Conservation (phyloP, 2,329 filamentous ascomycete species). For the Cercospora berteroae region DNA sequence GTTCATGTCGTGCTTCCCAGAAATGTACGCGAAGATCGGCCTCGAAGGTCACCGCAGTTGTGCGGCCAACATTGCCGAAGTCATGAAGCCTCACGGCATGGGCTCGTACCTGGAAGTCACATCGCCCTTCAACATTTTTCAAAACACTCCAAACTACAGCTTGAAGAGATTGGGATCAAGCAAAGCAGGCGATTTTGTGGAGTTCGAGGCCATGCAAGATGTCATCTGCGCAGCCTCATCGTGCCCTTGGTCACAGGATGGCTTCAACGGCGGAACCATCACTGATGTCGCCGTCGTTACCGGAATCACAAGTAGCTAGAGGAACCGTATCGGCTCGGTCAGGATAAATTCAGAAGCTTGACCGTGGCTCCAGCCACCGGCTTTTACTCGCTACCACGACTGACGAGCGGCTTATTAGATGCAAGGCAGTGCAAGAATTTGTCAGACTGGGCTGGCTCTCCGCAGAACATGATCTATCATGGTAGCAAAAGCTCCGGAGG, state of each 20-base stretch:
- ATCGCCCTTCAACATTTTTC: slow-evolving; percentile 39
- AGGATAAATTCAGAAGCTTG: not conserved
- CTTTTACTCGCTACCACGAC: not conserved
- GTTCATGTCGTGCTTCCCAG: slow-evolving; percentile 42
- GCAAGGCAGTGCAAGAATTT: not conserved
- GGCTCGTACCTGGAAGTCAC: slow-evolving; percentile 36
- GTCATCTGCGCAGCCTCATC: slow-evolving; percentile 39
- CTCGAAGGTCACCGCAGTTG: slow-evolving; percentile 39
- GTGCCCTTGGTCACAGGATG: slow-evolving; percentile 42
- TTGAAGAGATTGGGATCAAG: slow-evolving; percentile 41
- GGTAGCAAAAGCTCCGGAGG: not conserved
- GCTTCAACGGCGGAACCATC: slow-evolving; percentile 42
- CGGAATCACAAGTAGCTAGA: slow-evolving; percentile 17
- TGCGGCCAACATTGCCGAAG: slow-evolving; percentile 41
- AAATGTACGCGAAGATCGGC: slow-evolving; percentile 39
- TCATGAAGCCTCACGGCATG: slow-evolving; percentile 40
- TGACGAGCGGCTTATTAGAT: not conserved
- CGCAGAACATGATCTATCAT: not conserved
- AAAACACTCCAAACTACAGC: slow-evolving; percentile 36
- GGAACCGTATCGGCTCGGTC: not conserved
- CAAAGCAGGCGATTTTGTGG: slow-evolving; percentile 41
- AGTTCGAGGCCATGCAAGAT: slow-evolving; percentile 41
- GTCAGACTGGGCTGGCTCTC: not conserved
- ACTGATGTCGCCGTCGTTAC: slow-evolving; percentile 41
- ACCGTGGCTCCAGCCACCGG: slow-evolving; percentile 13